Base-by-base conservation (phyloP, 148 eudicot genomes). In the Fagopyrum tataricum region DNA sequence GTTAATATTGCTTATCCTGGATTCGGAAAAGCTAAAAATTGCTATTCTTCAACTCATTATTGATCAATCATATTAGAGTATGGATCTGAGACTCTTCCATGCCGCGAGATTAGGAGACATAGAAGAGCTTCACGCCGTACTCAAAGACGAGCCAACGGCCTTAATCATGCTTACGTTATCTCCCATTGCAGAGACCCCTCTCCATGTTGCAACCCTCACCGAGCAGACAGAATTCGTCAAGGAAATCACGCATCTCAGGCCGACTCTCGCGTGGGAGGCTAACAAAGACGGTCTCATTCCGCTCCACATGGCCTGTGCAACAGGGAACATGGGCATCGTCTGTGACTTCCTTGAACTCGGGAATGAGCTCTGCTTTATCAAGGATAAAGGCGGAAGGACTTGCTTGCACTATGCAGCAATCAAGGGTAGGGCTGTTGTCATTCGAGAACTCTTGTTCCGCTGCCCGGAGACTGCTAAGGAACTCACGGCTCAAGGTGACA, bases 41-140 rank as follows among this genome's bases (percentile, higher is more conserved):
- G 1, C 37, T 31, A 31, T 31, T 31, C 37, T 31, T 31, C 37
- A 31, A 31, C 37, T 31, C 37, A 31, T 31, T 31, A 31, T 31
- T 31, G 37, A 31, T 31, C 37, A 31, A 31, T 31, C 37, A 3
- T 31, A 31, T 31, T 31, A 31, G 37, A 31, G 53, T 5, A 49
- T 49, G 55, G 55, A 49, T 49, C 6, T 49, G n/a, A 49, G 55
- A 18, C 18, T 49, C 15, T 49, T 49, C n/a, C 55, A 49, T 8
- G 55, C 55, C n/a, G 55, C 55, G 10, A 49, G 55, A 49, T 49
- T 49, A n/a, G 55, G 55, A 49, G 55, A 49, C 55, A 49, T 49
- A 49, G n/a, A 49, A 49, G 55, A 49, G 55, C 55, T 49, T 49
- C 55, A 49, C n/a, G 55, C 55, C 55, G 5, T 49, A 14, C 6